These are phyloP conservation scores for Aegilops sharonensis DNA, from an alignment of 176 grass and related monocot species.

Conservation along the genomic window DNA sequence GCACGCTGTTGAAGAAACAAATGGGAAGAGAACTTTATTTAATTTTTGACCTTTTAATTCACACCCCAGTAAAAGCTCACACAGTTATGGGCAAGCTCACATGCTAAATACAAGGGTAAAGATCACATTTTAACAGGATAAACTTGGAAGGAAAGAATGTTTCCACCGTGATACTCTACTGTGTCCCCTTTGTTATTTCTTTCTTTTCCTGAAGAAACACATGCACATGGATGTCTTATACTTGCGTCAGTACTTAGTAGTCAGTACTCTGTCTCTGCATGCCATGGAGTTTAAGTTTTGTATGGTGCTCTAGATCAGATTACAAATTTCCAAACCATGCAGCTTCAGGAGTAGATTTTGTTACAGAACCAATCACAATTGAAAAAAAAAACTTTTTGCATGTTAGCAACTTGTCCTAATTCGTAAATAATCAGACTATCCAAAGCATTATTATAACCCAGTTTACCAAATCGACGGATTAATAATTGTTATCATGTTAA, in stretches of 20 bases:
- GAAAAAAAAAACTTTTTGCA: not conserved
- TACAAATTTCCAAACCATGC: not conserved
- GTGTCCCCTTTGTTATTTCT: not conserved
- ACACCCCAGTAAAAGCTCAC: not conserved
- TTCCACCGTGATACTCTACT: not conserved
- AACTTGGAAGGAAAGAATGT: conserved; percentile 20
- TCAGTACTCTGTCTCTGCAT: not conserved
- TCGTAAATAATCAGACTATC: not conserved
- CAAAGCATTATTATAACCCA: not conserved
- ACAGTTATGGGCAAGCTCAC: not conserved
- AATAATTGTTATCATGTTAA: not conserved
- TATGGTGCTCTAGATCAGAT: not conserved
- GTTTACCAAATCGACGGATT: not conserved
- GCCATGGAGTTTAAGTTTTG: not conserved
- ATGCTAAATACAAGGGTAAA: conserved; percentile 2
- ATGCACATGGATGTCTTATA: conserved; percentile 4
- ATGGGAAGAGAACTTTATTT: not conserved
- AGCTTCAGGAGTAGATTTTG: conserved; percentile 14
- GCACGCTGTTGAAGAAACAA: not conserved
- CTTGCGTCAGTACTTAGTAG: not conserved
- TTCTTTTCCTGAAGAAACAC: not conserved
- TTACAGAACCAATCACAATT: not conserved
- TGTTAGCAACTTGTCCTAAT: not conserved
- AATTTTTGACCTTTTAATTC: not conserved
- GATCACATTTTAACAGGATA: not conserved